Evolutionary conservation across 257 asterid species (phyloP), one percentile per base, ranked within the genome.

Genomic region (Nicotiana otophora): DNA sequence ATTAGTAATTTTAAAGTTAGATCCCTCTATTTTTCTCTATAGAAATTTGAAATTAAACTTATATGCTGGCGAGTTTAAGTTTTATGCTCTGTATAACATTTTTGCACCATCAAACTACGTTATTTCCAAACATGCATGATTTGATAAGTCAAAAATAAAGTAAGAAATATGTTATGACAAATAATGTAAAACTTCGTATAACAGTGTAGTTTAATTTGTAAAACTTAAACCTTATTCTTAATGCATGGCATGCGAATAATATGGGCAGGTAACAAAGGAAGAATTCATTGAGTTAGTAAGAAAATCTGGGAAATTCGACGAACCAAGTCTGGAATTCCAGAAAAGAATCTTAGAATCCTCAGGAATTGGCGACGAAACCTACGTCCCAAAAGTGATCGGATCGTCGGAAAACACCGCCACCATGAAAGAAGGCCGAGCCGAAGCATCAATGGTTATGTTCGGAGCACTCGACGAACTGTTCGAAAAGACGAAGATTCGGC

Each of bases 401-500:
- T 90, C 94, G n/a, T 54, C 90, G 23, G 98, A 84, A 30, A 93
- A 90, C 86, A 92, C 91, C 2, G 92, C 97, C 54, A 94, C 99
- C 10, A 96, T 94, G 98, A 94, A 96, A 75, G 98, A 92, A 61
- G 99, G 99, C 15, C 93, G 99, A 1, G 91, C 88, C 0, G 99
- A 96, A 82, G 99, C 99, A 36, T 86, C 97, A 19, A 60, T 87
- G 20, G 98, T 94, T 3, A 94, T 96, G 86, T 96, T 96, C 81
- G 98, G 98, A 26, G 98, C 99, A 2, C 66, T 96, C 0, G 98
- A 94, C 84, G 98, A 96, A 86, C 92, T 94, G n/a, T 94, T 96
- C 79, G 97, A 91, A 48, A 92, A 89, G 81, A 82, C 94, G 0
- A 80, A 68, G 15, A 86, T 96, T 72, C 92, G 95, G 4, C 94